Evolutionary conservation across 257 asterid genomes (phyloP).

Genomic region (Forsythia viridissima): DNA sequence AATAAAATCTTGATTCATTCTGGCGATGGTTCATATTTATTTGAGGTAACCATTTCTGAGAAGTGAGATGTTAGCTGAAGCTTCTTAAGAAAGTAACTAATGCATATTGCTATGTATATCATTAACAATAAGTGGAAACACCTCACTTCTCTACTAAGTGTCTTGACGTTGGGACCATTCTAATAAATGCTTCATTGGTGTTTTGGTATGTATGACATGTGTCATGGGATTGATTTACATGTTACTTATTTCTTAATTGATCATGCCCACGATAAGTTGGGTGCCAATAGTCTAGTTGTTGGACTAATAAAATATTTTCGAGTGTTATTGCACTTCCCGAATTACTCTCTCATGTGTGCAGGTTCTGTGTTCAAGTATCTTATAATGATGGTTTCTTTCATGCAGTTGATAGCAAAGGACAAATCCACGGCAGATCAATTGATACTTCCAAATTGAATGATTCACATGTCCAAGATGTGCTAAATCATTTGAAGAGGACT

Average conservation of each 20-base stretch:
- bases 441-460: constrained; percentile 22
- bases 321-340: constrained; percentile 9
- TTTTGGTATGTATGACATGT: neutral
- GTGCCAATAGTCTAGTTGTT: constrained; percentile 3
- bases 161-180: neutral
- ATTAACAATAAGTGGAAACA: constrained; percentile 4
- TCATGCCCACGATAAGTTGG: constrained; percentile 15
- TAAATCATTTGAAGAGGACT: constrained; percentile 11
- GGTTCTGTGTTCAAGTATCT: constrained; percentile 13
- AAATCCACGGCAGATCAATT: constrained; percentile 20
- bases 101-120: constrained; percentile 1
- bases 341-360: constrained; percentile 5
- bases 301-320: constrained; percentile 7
- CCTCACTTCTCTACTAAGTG: neutral
- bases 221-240: neutral
- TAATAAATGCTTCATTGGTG: neutral
- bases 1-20: neutral
- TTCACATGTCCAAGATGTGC: constrained; percentile 16
- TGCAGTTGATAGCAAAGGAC: constrained; percentile 41
- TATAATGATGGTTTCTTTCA: constrained; percentile 15
- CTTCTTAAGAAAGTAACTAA: constrained; percentile 12
- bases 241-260: constrained; percentile 9
- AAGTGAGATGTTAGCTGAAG: constrained; percentile 8
- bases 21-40: neutral
- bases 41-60: constrained; percentile 1